Base-by-base conservation (phyloP, 2,329 filamentous ascomycete genomes). In the Talaromyces amestolkiae region DNA sequence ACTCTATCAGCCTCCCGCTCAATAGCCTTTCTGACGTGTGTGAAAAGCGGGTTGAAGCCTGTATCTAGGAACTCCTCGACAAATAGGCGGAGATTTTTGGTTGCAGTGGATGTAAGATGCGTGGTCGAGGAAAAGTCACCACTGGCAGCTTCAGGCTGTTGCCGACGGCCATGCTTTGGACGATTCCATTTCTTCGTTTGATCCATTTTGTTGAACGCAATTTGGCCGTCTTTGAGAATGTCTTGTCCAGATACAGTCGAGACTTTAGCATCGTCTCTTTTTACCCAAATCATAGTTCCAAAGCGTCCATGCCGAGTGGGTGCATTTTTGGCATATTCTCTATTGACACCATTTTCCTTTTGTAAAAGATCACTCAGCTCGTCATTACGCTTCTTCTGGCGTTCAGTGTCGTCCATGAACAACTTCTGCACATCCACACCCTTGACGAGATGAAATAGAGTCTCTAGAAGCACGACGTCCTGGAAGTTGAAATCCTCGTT, bases 251-350 rank as follows among this genome's bases (percentile, higher is more conserved):
- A 93, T 1, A 99, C 85, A 0, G 93, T 93, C 0, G 91, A 90
- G 71, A 95, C 86, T 72, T 93, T 93, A 60, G 90, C 88, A 70
- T 93, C 90, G 58, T 93, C 91, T 64, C 93, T 85, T 79, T 96
- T 92, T 43, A 99, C 87, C 93, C 94, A 98, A 39, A 97, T 88
- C 91, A 98, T 98, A 11, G 93, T 96, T 2, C 95, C 95, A 73
- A 98, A 99, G 39, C 95, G 87, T 71, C 93, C 96, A 77, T 99
- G 95, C 58, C 95, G 84, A 3, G 92, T 93, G 0, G 93, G 91
- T 2, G 91, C 91, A 73, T 89, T 89, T 70, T 88, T 89, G 63
- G 90, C 89, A 71, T 93, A 90, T 58, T 89, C 86, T 71, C 89
- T 87, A 63, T 92, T 83, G 87, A 96, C 91, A n/a, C 89, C 86